Evolutionary conservation across 768 basidiomycete species (phyloP), one percentile per base, ranked within the genome.

Genomic region (Stropharia rugosoannulata): DNA sequence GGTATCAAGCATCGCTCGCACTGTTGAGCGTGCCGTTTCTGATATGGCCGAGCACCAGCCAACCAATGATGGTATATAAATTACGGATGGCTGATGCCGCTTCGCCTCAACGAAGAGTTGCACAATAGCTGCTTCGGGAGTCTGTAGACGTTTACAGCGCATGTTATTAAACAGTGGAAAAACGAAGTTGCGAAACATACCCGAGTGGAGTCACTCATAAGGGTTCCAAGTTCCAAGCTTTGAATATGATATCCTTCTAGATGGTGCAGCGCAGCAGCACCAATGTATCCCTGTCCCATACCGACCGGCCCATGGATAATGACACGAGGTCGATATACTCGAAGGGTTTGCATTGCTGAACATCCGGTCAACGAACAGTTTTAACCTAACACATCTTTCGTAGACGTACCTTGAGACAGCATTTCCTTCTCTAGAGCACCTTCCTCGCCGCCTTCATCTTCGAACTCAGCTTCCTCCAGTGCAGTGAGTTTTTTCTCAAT

Each of bases 61-160:
- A 1, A 84, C 64, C 5, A 99, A 81, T 1, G 93, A 90, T 0
- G 96, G 96, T 29, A 99, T 92, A 70, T 95, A 98, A 46, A 99
- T 83, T 37, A 98, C 88, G 0, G 94, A 95, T 0, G 97, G 97
- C 63, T 96, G 95, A 67, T 97, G 93, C 25, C 96, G 86, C 68
- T 98, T 98, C 0, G 96, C 97, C 69, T 99, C 97, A 18, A 95
- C 81, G 65, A 99, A 98, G 15, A 97, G 78, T 63, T 98, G 95
- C 4, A 98, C 93, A 51, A 98, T 86, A 2, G 92, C 89, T 1
- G 97, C 92, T 72, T 99, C 97, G 4, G 85, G 72, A 1, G 93
- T 93, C 94, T 96, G 43, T 13, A 35, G 12, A 51, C n/a, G 8
- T 39, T 9, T 18, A 15, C 41, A 46, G 39, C 22, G 44, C 29